A percentile compares a stretch with the other conserved stretches of the same genome.
Conservation (phyloP, 257 asterid genomes). For the Thymus mandschuricus region DNA sequence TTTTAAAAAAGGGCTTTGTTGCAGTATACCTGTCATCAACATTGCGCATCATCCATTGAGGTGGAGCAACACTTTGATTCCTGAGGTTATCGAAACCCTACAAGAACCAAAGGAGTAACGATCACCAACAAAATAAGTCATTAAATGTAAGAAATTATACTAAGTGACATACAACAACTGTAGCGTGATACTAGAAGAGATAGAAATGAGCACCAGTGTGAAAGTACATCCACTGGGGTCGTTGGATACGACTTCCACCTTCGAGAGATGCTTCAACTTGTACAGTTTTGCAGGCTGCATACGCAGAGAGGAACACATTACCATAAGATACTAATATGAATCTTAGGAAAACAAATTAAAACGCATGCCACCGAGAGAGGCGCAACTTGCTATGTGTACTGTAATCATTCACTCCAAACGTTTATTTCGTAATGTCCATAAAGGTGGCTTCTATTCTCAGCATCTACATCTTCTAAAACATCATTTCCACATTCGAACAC, state of each 20-base stretch:
- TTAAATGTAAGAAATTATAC: conserved; percentile 8
- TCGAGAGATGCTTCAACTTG: conserved; percentile 96
- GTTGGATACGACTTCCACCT: conserved; percentile 85
- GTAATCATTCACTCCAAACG: too few relatives aligned
- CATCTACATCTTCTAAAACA: background rate
- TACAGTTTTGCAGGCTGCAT: conserved; percentile 84
- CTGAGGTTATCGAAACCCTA: conserved; percentile 98
- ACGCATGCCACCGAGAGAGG: background rate
- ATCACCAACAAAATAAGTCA: conserved; percentile 24
- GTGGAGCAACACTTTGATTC: conserved; percentile 94
- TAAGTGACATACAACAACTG: conserved; percentile 20
- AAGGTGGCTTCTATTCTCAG: conserved; percentile 7
- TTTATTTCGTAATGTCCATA: background rate
- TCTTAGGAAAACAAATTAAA: conserved; percentile 9
- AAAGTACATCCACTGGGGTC: conserved; percentile 99
- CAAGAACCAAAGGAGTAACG: conserved; percentile 32
- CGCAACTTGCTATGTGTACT: too few relatives aligned
- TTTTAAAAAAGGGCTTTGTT: background rate
- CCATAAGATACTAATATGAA: conserved; percentile 30
- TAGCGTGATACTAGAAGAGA: conserved; percentile 5
- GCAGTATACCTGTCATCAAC: conserved; percentile 82
- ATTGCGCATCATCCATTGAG: conserved; percentile 99
- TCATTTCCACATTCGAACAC: conserved; percentile 2
- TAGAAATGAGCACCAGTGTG: conserved; percentile 57
- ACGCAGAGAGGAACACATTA: conserved; percentile 16